A percentile compares a stretch with the other conserved stretches of the same genome.
Conservation (phyloP, 768 basidiomycete species). For the Rhodotorula babjevae region DNA sequence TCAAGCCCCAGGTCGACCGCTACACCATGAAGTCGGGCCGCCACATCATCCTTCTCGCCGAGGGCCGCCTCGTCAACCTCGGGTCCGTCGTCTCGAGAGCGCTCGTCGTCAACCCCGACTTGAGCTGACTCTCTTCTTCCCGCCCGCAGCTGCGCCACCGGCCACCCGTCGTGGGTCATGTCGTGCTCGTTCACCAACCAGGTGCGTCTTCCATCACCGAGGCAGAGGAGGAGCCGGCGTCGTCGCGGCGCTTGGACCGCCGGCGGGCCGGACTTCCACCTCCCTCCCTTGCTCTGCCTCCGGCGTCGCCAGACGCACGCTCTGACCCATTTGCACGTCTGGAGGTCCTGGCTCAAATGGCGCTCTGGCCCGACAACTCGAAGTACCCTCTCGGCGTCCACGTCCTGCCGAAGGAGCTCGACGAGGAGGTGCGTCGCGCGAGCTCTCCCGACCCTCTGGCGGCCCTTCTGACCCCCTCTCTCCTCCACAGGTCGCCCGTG, state of each 20-base stretch:
- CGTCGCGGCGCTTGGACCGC: no score
- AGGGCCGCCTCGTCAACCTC: conserved; percentile 98
- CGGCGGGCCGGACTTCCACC: no score
- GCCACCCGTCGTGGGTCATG: conserved; percentile 99
- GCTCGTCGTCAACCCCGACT: neutral
- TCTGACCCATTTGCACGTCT: no score
- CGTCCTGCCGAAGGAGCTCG: conserved; percentile 96
- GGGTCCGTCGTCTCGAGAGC: conserved; percentile 58
- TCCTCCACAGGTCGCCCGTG: conserved; percentile 66
- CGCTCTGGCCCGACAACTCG: conserved; percentile 69
- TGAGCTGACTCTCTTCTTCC: neutral
- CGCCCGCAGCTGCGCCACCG: conserved; percentile 74
- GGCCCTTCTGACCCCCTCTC: no score
- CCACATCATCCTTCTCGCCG: conserved; percentile 94
- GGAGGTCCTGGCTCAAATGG: conserved; percentile 79
- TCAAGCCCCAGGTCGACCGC: conserved; percentile 99
- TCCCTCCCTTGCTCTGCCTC: no score
- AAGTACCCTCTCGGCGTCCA: conserved; percentile 96
- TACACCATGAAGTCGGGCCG: conserved; percentile 87
- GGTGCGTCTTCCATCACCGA: conserved; percentile 12
- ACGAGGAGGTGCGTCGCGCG: conserved; percentile 62
- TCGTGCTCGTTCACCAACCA: conserved; percentile 99
- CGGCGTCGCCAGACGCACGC: no score
- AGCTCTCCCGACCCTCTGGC: no score
- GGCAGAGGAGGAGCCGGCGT: no score